Evolutionary conservation across 2,329 filamentous ascomycete species (phyloP), one percentile per base, ranked within the genome.

Genomic region (Bertia moriformis): DNA sequence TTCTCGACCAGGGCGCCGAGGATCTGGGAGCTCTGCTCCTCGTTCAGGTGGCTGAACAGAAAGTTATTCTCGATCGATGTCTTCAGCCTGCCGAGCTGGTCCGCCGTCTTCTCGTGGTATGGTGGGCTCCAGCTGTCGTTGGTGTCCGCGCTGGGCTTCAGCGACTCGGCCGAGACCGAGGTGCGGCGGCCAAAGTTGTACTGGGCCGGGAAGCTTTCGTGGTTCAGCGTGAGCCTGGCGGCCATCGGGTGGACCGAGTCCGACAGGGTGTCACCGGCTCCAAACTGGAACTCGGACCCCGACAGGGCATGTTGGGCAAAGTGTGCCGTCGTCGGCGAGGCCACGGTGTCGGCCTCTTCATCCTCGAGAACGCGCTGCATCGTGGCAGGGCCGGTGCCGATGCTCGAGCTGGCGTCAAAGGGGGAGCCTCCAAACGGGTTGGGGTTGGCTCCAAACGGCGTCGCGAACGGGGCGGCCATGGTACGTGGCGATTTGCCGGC

Each of bases 141-240:
- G 41, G 76, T 75, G 43, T 87, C 80, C 20, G 83, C 78, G 38
- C 79, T 83, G 14, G 91, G 91, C 59, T 94, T 93, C 52, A 96
- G 71, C 2, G 89, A 95, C 61, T 98, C 91, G 39, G 91, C 91
- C 32, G 91, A 96, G 40, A 98, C 91, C 3, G 89, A 96, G 29
- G 88, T 95, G 51, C 91, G 85, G 46, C 91, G 83, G 50, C 77
- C 83, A 61, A 94, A 80, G 59, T 93, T 93, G 65, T 95, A 96
- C 58, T 96, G 88, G 49, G 76, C 82, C 41, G 91, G 91, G 54
- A 94, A 85, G 50, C 75, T 78, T 47, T 84, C 78, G 29, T 71
- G 62, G 43, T 73, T 72, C 41, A 69, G 67, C 17, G 66, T 56
- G 49, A 58, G 59, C 55, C 67, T 54, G 49, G 65, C 40, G 43